These are phyloP conservation scores for Calonectria naviculata DNA, from an alignment of 2,329 filamentous ascomycete species.

Conservation along the genomic window DNA sequence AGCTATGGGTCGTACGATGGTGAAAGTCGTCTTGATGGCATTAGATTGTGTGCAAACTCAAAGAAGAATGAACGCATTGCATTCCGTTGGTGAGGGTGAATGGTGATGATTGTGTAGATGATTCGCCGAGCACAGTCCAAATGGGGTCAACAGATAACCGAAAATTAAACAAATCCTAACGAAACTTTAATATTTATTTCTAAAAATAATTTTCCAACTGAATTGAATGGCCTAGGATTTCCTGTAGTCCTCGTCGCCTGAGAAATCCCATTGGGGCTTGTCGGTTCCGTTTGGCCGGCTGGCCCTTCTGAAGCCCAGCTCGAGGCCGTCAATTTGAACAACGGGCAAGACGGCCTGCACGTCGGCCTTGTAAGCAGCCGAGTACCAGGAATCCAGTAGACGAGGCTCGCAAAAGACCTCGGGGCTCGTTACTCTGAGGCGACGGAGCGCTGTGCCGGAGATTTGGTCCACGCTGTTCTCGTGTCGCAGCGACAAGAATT, in stretches of 20 bases:
- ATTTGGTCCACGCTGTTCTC: slow-evolving; percentile 74
- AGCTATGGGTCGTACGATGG: slow-evolving; percentile 1
- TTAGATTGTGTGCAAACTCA: neutral
- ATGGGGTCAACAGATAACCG: neutral
- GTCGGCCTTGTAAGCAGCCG: slow-evolving; percentile 30
- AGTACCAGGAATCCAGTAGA: slow-evolving; percentile 25
- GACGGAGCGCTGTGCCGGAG: slow-evolving; percentile 66
- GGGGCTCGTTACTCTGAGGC: slow-evolving; percentile 35
- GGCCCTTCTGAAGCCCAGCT: slow-evolving; percentile 59
- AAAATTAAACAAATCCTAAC: neutral
- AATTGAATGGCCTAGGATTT: neutral
- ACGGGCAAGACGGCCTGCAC: slow-evolving; percentile 56
- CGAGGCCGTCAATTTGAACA: slow-evolving; percentile 57
- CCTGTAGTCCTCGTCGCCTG: slow-evolving; percentile 58
- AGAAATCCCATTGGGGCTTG: slow-evolving; percentile 65
- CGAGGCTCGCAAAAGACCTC: slow-evolving; percentile 12
- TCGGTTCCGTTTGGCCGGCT: slow-evolving; percentile 66
- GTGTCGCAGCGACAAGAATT: slow-evolving; percentile 69
- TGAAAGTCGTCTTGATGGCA: neutral
- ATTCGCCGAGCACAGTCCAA: neutral
- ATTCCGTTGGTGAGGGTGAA: neutral
- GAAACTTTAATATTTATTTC: neutral
- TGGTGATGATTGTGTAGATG: neutral
- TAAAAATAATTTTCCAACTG: neutral
- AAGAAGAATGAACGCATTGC: neutral